Base-by-base conservation (phyloP, 177 flowering plant genomes). In the Vitis hybrid region DNA sequence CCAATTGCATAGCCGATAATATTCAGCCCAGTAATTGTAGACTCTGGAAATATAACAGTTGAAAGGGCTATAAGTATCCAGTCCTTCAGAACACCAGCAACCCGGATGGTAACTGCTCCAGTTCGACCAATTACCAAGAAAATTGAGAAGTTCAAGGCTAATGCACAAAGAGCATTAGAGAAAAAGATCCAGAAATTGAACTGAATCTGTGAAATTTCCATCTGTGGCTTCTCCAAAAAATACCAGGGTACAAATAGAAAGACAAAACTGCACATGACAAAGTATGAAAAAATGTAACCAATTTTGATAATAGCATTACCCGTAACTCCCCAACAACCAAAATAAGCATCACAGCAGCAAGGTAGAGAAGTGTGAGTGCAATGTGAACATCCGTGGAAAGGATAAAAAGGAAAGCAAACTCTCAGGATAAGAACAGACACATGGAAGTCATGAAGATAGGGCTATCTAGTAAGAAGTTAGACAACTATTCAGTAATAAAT, bases 41-140 rank as follows among this genome's bases (percentile, higher is more conserved):
- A 95, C 77, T 95, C 99, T 1, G 97, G 98, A 82, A 95, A 93
- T 71, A 95, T 78, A 65, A 94, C 84, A 13, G 98, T 90, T 68
- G 99, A 95, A 75, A 95, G 96, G 68, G 99, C 94, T 66, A 95
- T 95, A 57, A 95, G 78, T 73, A 95, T 90, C 99, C 99, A 93
- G 76, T 95, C 99, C 81, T 95, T 93, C 66, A 95, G 72, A 73
- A 95, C 99, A 67, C 99, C 99, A 77, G 98, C 99, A 70, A 95
- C 98, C 63, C 98, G 86, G 71, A 93, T 87, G 65, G 99, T 95
- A 54, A 95, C 97, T 47, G 98, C 99, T 66, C 97, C 85, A 62
- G 85, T 84, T 82, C 87, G 80, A 58, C 87, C 87, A 73, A 84
- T 76, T n/a, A 80, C 87, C 71, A 93, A 79, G 84, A 95, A 94